Conservation (phyloP, 345 rosid species). For the Mangifera indica region DNA sequence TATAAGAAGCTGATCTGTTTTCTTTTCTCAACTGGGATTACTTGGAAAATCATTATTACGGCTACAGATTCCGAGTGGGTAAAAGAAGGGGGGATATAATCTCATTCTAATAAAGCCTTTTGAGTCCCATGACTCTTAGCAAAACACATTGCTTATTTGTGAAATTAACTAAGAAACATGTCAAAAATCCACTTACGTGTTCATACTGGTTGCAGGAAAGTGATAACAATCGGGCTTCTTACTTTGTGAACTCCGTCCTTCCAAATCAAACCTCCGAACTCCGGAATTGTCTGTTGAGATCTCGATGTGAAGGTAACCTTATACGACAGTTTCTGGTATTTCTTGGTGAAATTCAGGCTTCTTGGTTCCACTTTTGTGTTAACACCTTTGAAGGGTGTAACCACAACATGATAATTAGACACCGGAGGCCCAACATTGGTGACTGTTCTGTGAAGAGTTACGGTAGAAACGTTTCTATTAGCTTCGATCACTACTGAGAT, state of each 20-base stretch:
- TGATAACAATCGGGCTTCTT: constrained; percentile 72
- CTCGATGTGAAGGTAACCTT: constrained; percentile 56
- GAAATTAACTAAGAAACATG: constrained; percentile 19
- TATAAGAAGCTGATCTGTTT: no score
- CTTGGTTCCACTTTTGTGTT: constrained; percentile 52
- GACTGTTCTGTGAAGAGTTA: constrained; percentile 58
- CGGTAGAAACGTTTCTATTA: constrained; percentile 28
- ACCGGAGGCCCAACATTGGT: constrained; percentile 77
- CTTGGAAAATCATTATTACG: no score
- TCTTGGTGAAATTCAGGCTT: constrained; percentile 55
- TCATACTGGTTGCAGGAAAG: constrained; percentile 58
- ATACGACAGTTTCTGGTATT: constrained; percentile 72
- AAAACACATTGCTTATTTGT: constrained; percentile 28
- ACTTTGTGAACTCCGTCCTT: constrained; percentile 74
- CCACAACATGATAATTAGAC: constrained; percentile 55
- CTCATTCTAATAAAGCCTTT: no score
- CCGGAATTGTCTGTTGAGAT: constrained; percentile 49
- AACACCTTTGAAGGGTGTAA: constrained; percentile 67
- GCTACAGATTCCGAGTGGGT: no score
- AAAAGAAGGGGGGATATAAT: no score
- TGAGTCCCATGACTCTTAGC: background rate
- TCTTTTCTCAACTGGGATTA: no score
- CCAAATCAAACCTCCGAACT: constrained; percentile 84
- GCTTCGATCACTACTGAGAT: constrained; percentile 76
- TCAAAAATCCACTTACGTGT: constrained; percentile 1